Percentiles rank a stretch among this genome's conserved stretches.
Conservation (phyloP, 2,329 filamentous ascomycete species). For the Nigrospora osmanthi region DNA sequence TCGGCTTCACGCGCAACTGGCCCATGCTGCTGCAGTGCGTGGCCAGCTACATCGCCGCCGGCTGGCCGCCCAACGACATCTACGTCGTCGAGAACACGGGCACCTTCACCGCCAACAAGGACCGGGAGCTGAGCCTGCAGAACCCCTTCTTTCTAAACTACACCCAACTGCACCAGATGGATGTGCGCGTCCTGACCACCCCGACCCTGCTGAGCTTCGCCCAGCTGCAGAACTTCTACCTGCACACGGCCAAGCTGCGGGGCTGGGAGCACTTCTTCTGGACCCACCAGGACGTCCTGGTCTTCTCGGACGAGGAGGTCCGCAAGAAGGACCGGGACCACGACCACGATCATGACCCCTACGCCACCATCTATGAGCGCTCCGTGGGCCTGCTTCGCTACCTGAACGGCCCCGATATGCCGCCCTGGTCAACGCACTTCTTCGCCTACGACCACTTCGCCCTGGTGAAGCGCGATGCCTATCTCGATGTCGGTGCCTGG, state of each 20-base stretch:
- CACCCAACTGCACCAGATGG: slow-evolving; percentile 34
- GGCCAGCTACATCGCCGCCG: slow-evolving; percentile 43
- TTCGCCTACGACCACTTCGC: slow-evolving; percentile 43
- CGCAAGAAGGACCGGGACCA: slow-evolving; percentile 25
- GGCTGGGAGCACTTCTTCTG: slow-evolving; percentile 39
- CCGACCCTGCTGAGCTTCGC: slow-evolving; percentile 39
- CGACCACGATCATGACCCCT: slow-evolving; percentile 24
- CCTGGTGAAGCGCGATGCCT: slow-evolving; percentile 36
- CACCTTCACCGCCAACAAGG: slow-evolving; percentile 37
- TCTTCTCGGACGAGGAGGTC: slow-evolving; percentile 31
- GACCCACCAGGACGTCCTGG: slow-evolving; percentile 39
- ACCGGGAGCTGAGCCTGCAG: slow-evolving; percentile 33
- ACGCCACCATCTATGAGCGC: slow-evolving; percentile 24
- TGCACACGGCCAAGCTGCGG: slow-evolving; percentile 30
- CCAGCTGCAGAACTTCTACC: slow-evolving; percentile 41
- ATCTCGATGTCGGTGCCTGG: slow-evolving; percentile 35
- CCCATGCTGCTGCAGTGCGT: slow-evolving; percentile 43
- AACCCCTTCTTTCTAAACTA: slow-evolving; percentile 49
- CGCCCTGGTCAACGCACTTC: slow-evolving; percentile 38
- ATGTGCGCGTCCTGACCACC: slow-evolving; percentile 40
- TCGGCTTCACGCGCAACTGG: slow-evolving; percentile 48
- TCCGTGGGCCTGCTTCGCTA: slow-evolving; percentile 21
- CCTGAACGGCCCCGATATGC: slow-evolving; percentile 23
- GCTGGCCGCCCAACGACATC: slow-evolving; percentile 46
- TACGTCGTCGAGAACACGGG: slow-evolving; percentile 49